Base-by-base conservation (phyloP, 495 filamentous ascomycete genomes). In the Glarea lozoyensis region DNA sequence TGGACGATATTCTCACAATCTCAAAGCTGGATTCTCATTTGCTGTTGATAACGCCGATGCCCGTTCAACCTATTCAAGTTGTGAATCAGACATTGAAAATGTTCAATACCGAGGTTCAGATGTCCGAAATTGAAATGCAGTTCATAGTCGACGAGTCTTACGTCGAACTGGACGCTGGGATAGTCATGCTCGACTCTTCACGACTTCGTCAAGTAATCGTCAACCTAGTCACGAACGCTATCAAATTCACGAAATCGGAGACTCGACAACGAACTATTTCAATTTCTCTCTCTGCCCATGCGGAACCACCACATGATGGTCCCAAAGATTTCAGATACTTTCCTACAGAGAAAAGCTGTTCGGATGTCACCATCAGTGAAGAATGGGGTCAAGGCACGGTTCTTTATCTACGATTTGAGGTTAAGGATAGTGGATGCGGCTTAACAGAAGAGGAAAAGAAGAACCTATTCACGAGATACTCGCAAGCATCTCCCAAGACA, bases 11-110 rank as follows among this genome's bases (percentile, higher is more conserved):
- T 10, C 63, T 90, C 33, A 84, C 79, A 3, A 73, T 86, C 43
- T 86, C 82, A 1, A 90, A 90, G 55, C 68, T 90, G 15, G 84
- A 90, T 49, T 81, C 80, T 2, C 78, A 77, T 12, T 63, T 87
- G 47, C 61, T 90, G 2, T 68, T 78, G 11, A 73, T 90, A 16
- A 75, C 79, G 6, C 84, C 82, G 11, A 72, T 76, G 21, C 74
- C 73, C 37, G 72, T 81, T 1, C 72, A 84, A 53, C 1, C 51
- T 86, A 25, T 81, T 77, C 52, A 86, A 86, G 68, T 88, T 86
- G 56, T 75, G 78, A 68, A 79, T 43, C 67, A 68, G 2, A 73
- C 83, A 1, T 54, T 89, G 21, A 82, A 79, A 55, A 89, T 94
- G 70, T 89, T 88, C 54, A 79, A 86, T 49, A 70, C 79, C 10